Percentiles rank a stretch among this genome's conserved stretches.
Conservation (phyloP, 1,284 basidiomycete genomes). For the Cutaneotrichosporon cutaneum region DNA sequence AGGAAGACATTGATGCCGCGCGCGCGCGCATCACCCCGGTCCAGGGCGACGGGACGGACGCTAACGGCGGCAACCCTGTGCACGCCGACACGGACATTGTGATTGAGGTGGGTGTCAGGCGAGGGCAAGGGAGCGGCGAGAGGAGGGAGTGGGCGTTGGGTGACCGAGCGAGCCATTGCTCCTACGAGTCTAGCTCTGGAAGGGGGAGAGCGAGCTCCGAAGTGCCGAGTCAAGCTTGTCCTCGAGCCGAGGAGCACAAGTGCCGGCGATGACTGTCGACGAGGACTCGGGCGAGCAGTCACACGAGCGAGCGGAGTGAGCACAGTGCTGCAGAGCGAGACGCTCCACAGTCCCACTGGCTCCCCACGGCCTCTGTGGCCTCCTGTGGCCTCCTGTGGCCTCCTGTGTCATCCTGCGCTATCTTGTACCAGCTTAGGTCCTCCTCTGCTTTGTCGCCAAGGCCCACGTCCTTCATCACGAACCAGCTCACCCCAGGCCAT, state of each 20-base stretch:
- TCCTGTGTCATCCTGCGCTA: too few species aligned
- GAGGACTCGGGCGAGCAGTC: too few species aligned
- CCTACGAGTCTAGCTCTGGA: too few species aligned
- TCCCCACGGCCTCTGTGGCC: too few species aligned
- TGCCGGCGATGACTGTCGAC: too few species aligned
- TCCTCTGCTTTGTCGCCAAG: too few species aligned
- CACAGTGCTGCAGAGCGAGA: too few species aligned
- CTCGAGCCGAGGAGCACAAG: not conserved
- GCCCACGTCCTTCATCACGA: not conserved
- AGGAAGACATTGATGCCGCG: conserved; percentile 70
- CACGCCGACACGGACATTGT: conserved; percentile 79
- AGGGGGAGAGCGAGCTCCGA: too few species aligned
- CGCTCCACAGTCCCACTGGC: too few species aligned
- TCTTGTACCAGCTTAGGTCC: not conserved
- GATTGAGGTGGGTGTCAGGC: conserved; percentile 65
- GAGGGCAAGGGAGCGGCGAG: not conserved
- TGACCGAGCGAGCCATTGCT: too few species aligned
- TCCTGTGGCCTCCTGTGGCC: too few species aligned
- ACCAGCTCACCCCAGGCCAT: conserved; percentile 63
- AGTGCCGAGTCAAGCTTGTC: not conserved
- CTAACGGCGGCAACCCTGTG: conserved; percentile 50
- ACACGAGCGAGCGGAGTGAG: too few species aligned
- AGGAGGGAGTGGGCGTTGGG: not conserved
- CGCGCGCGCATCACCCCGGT: conserved; percentile 64
- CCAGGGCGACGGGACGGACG: conserved; percentile 41